These are phyloP conservation scores for Boeremia exigua DNA, from an alignment of 2,329 filamentous ascomycete genomes.

Conservation along the genomic window DNA sequence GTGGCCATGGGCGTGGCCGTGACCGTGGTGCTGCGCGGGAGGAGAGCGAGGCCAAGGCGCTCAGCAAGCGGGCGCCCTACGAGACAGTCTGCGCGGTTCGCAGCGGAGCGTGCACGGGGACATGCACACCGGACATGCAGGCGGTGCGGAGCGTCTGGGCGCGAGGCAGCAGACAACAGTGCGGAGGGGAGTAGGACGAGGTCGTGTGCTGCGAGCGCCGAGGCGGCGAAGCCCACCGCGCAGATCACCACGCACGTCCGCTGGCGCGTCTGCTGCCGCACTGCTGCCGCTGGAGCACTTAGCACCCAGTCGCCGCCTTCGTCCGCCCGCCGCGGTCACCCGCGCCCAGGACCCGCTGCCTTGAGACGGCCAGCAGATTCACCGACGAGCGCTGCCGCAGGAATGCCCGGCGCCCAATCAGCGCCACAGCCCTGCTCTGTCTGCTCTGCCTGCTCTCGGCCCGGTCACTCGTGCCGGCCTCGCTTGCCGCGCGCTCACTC, in stretches of 20 bases:
- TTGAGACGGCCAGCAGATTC: slow-evolving; percentile 11
- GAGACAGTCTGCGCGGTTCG: slow-evolving; percentile 37
- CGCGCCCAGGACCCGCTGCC: background rate
- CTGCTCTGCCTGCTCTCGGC: background rate
- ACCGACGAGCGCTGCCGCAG: background rate
- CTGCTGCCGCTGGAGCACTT: too few species aligned
- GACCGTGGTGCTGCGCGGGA: slow-evolving; percentile 3
- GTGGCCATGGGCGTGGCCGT: background rate
- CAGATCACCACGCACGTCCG: slow-evolving; percentile 7
- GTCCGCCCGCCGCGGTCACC: background rate
- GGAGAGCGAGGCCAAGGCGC: slow-evolving; percentile 26
- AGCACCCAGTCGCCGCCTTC: background rate
- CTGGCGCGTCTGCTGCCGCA: background rate
- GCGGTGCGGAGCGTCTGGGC: slow-evolving; percentile 18
- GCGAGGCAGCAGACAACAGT: too few species aligned
- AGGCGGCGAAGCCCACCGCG: background rate
- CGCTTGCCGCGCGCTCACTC: background rate
- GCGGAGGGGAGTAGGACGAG: too few species aligned
- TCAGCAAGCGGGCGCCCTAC: slow-evolving; percentile 33
- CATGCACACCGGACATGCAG: slow-evolving; percentile 39
- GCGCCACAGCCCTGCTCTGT: slow-evolving; percentile 5
- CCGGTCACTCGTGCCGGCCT: background rate
- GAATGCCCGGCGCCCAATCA: background rate
- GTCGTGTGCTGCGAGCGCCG: slow-evolving; percentile 32
- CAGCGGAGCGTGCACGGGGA: slow-evolving; percentile 34